A percentile compares a stretch with the other conserved stretches of the same genome.
These are phyloP conservation scores for Mimosa pudica DNA, from an alignment of 306 rosid species.

Conservation along the genomic window DNA sequence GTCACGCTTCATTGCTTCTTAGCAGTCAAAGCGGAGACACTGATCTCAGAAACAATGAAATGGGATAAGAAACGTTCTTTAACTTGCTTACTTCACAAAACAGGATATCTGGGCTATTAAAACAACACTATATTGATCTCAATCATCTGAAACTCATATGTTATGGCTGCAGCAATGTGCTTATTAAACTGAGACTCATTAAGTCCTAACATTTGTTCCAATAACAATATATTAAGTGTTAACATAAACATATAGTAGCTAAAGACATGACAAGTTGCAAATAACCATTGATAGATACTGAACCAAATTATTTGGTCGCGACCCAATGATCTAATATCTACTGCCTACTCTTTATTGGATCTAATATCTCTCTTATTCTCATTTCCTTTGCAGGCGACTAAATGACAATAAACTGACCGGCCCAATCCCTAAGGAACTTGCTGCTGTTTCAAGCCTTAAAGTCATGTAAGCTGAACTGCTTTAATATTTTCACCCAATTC, in stretches of 20 bases:
- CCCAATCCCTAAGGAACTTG: constrained; percentile 78
- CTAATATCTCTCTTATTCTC: constrained; percentile 18
- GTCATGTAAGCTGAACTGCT: constrained; percentile 73
- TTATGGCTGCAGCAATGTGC: neutral
- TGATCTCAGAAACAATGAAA: neutral
- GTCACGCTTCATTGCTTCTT: neutral
- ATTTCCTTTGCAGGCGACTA: constrained; percentile 65
- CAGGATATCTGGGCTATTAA: neutral
- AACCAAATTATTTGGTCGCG: neutral
- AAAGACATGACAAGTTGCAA: neutral
- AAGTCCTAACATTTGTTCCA: constrained; percentile 3
- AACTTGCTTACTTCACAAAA: neutral
- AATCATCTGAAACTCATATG: neutral
- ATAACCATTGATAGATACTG: neutral
- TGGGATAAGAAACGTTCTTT: neutral
- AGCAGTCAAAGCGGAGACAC: neutral
- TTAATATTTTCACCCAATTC: constrained; percentile 8
- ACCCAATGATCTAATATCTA: neutral
- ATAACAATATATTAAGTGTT: neutral
- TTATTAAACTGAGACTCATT: neutral
- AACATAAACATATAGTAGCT: neutral
- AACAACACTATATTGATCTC: neutral
- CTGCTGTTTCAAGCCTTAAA: constrained; percentile 77
- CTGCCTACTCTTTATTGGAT: neutral
- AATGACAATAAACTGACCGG: constrained; percentile 82